Base-by-base conservation (phyloP, 2,329 filamentous ascomycete species). In the Exophiala calicioides region DNA sequence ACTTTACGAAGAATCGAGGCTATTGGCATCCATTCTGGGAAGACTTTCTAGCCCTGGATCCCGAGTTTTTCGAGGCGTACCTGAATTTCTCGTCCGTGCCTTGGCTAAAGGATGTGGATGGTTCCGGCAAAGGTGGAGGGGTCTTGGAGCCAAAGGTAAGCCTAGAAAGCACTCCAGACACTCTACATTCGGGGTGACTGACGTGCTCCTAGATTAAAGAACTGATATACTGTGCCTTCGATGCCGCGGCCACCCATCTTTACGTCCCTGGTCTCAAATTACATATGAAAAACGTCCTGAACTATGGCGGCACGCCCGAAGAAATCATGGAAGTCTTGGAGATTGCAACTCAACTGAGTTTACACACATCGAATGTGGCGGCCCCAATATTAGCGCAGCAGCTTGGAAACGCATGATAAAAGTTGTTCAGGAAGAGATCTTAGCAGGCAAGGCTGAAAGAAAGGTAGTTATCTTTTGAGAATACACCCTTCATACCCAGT, bases 311-410 rank as follows among this genome's bases (percentile, higher is more conserved):
- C 0, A 72, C 68, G 1, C 64, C 68, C 4, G 68, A 74, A 31
- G 70, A 76, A 60, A 71, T 77, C 35, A 64, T 74, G 60, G 72
- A 76, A 53, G 70, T 75, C 0, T 54, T 76, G 43, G 71, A 77
- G 55, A 60, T 77, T 53, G 68, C 72, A 4, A 54, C 46, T n/a
- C 44, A 44, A 18, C 30, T 47, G 31, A 50, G 43, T 45, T 19
- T 53, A n/a, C 51, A 50, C 43, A 47, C 46, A 8, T 49, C 42
- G 8, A 44, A 47, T 19, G 34, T 50, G 3, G 51, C 42, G 9
- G 47, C 50, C 15, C 50, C 50, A 9, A 53, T 53, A 24, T 27
- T 53, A 20, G 44, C 45, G 5, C 34, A 49, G 18, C 44, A 42
- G 30, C 19, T 52, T 18, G 37, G 31, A 21, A 44, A 49, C 19